Evolutionary conservation across 345 rosid genomes (phyloP).

Genomic region (Corymbia maculata): DNA sequence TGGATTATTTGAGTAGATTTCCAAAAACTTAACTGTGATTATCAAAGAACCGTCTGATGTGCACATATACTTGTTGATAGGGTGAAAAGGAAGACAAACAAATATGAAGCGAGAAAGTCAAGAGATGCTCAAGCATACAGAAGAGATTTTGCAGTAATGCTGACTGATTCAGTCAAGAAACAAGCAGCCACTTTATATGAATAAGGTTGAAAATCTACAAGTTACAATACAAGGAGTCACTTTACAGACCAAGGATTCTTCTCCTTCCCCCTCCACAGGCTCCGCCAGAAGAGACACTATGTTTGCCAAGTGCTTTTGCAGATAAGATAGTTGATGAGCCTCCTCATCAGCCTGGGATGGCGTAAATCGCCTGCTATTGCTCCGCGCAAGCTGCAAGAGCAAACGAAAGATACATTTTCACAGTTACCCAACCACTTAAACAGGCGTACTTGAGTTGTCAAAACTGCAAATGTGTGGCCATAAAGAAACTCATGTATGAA

Average conservation of each 20-base stretch:
- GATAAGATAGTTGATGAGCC: constrained; percentile 92
- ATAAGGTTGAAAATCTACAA: not conserved
- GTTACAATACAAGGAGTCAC: not conserved
- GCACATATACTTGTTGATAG: not conserved
- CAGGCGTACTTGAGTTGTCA: not conserved
- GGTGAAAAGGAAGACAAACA: not conserved
- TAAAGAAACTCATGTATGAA: not conserved
- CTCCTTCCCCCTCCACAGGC: constrained; percentile 80
- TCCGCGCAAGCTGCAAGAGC: constrained; percentile 75
- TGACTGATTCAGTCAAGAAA: not conserved
- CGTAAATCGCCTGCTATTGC: constrained; percentile 92
- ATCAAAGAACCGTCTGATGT: not conserved
- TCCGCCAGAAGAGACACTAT: constrained; percentile 87
- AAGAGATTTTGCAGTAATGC: not conserved
- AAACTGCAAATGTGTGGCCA: not conserved
- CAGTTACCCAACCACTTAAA: not conserved
- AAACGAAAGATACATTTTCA: not conserved
- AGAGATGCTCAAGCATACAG: not conserved
- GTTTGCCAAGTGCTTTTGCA: constrained; percentile 88
- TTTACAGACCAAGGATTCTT: constrained; percentile 74
- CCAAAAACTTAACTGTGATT: not conserved
- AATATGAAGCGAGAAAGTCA: not conserved
- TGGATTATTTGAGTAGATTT: not conserved
- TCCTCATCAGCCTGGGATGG: constrained; percentile 98
- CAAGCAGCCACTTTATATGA: not conserved